These are phyloP conservation scores for Amylostereum chailletii DNA, from an alignment of 1,284 basidiomycete genomes.

Conservation along the genomic window DNA sequence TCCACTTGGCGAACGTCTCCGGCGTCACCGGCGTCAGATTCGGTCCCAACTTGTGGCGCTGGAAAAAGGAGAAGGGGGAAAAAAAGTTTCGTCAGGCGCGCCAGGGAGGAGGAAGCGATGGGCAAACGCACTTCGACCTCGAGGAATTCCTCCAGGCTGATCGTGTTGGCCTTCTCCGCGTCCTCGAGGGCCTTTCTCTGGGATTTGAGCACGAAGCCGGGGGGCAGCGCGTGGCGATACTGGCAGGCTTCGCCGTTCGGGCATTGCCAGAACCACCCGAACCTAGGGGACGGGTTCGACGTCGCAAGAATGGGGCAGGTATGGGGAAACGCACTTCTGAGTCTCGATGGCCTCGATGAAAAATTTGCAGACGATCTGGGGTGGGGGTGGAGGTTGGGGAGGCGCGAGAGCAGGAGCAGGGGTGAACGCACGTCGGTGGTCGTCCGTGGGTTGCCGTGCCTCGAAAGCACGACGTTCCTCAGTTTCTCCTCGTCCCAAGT, in stretches of 20 bases:
- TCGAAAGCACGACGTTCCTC: conserved; percentile 78
- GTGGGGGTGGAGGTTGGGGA: not conserved
- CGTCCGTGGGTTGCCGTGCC: conserved; percentile 85
- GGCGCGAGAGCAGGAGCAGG: conserved; percentile 2
- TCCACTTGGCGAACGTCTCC: conserved; percentile 92
- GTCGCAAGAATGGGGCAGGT: not conserved
- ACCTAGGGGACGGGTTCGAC: conserved; percentile 31
- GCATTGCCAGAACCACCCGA: conserved; percentile 93
- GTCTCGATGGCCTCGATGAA: conserved; percentile 97
- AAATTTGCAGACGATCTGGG: conserved; percentile 91
- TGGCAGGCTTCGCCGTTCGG: conserved; percentile 86
- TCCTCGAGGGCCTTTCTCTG: conserved; percentile 83
- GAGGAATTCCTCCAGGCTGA: conserved; percentile 94
- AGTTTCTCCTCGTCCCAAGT: conserved; percentile 96
- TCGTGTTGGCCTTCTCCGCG: conserved; percentile 81
- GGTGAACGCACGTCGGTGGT: conserved; percentile 73
- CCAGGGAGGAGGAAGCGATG: conserved; percentile 1
- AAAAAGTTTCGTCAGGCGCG: not conserved
- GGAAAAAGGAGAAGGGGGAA: not conserved
- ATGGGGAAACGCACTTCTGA: conserved; percentile 56
- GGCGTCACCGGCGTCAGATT: conserved; percentile 95
- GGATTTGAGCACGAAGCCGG: conserved; percentile 91
- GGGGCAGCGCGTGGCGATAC: conserved; percentile 92
- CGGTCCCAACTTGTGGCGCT: conserved; percentile 90
- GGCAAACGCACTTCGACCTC: conserved; percentile 76